A percentile compares a stretch with the other conserved stretches of the same genome.
These are phyloP conservation scores for Baorangia bicolor DNA, from an alignment of 768 basidiomycete genomes.

Conservation along the genomic window DNA sequence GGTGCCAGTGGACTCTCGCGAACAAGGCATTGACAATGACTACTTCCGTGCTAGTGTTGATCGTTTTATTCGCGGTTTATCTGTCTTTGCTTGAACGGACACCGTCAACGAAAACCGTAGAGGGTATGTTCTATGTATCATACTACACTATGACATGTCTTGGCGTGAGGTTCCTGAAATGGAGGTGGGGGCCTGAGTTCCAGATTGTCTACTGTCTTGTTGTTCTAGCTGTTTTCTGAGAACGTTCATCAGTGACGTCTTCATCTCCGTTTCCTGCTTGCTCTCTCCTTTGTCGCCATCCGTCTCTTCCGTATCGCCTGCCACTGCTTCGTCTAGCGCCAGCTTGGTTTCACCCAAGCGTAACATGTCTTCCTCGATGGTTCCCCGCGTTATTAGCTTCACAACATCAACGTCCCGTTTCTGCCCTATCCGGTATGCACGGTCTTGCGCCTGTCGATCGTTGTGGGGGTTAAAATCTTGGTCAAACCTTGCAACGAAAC, in stretches of 20 bases:
- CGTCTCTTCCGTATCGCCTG: conserved; percentile 63
- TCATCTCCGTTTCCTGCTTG: conserved; percentile 77
- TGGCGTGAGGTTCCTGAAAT: conserved; percentile 11
- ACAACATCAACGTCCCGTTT: conserved; percentile 92
- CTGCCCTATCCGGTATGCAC: conserved; percentile 96
- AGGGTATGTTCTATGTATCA: conserved; percentile 25
- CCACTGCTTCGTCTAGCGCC: conserved; percentile 91
- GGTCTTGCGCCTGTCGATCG: conserved; percentile 95
- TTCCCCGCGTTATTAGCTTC: conserved; percentile 87
- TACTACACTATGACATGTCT: conserved; percentile 13
- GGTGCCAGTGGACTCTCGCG: conserved; percentile 76
- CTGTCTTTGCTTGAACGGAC: conserved; percentile 38
- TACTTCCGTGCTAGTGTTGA: conserved; percentile 82
- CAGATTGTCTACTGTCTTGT: conserved; percentile 36
- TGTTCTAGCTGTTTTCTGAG: conserved; percentile 80
- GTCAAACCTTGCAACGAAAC: conserved; percentile 67
- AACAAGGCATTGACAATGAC: conserved; percentile 90
- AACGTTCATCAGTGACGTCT: conserved; percentile 80
- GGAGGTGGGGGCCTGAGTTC: neutral
- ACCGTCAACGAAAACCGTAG: neutral
- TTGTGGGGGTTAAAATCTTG: conserved; percentile 99
- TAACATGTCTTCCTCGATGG: conserved; percentile 97
- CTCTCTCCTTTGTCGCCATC: conserved; percentile 58
- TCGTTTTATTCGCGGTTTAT: conserved; percentile 63
- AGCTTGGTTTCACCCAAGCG: conserved; percentile 87